Evolutionary conservation across 2,329 filamentous ascomycete genomes (phyloP).

Genomic region (Calonectria pseudoreteaudii): DNA sequence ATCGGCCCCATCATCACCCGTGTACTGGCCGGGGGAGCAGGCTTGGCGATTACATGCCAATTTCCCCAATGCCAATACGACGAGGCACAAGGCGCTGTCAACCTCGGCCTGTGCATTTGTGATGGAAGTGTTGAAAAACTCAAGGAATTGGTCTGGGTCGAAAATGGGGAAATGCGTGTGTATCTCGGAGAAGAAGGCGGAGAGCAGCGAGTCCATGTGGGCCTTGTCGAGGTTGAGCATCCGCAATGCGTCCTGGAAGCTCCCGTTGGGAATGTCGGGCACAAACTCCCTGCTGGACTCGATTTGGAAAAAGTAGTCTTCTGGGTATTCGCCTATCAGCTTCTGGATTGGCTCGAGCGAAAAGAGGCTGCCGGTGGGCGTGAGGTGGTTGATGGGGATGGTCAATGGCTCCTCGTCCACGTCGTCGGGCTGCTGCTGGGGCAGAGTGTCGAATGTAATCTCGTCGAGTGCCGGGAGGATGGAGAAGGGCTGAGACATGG

Average conservation of each 20-base stretch:
- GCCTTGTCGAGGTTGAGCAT: neutral
- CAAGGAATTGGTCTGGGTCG: neutral
- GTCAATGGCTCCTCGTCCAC: constrained; percentile 3
- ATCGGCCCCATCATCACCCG: neutral
- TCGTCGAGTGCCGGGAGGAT: neutral
- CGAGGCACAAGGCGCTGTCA: neutral
- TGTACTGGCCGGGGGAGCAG: neutral
- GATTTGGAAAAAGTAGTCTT: constrained; percentile 6
- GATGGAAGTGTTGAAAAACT: neutral
- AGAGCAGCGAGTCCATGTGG: neutral
- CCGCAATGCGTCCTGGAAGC: neutral
- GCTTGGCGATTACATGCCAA: neutral
- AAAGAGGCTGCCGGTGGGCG: neutral
- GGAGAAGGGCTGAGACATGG: neutral
- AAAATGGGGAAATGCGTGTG: constrained; percentile 1
- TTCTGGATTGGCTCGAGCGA: neutral
- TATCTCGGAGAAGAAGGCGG: constrained; percentile 3
- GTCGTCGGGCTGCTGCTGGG: neutral
- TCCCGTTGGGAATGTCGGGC: neutral
- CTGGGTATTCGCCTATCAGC: neutral
- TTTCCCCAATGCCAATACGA: constrained; percentile 1
- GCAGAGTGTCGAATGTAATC: neutral
- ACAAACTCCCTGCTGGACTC: neutral
- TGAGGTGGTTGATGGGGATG: constrained; percentile 5
- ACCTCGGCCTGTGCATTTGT: neutral